phyloP scores from a whole-genome alignment of 2,329 filamentous ascomycete genomes.

The Epichloe typhina region DNA sequence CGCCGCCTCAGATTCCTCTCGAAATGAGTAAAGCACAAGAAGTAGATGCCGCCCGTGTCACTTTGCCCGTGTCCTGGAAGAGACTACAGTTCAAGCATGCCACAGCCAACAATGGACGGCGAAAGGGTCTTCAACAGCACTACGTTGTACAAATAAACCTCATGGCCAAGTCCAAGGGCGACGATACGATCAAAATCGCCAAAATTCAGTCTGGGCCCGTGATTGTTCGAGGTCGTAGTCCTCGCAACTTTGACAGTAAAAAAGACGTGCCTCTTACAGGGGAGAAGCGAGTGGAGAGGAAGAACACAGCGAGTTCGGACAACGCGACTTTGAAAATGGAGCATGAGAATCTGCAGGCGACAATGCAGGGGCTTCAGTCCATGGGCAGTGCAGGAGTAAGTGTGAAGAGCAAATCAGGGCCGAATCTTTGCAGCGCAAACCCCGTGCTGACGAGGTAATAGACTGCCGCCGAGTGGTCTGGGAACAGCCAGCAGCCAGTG shows the following conservation, averaged over 20 bases:
- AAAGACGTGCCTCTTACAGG: slow-evolving; percentile 68
- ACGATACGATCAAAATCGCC: slow-evolving; percentile 61
- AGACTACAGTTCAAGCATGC: slow-evolving; percentile 90
- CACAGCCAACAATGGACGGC: slow-evolving; percentile 86
- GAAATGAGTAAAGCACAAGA: slow-evolving; percentile 47
- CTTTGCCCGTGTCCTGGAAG: slow-evolving; percentile 84
- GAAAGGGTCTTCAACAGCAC: slow-evolving; percentile 90
- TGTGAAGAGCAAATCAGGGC: neutral
- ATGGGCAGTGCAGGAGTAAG: slow-evolving; percentile 23
- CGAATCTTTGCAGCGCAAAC: neutral
- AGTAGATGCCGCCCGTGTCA: slow-evolving; percentile 67
- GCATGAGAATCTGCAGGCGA: slow-evolving; percentile 17
- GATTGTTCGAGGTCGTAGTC: slow-evolving; percentile 84
- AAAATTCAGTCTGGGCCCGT: slow-evolving; percentile 88
- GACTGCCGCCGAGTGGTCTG: slow-evolving; percentile 30
- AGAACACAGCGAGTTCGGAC: slow-evolving; percentile 25
- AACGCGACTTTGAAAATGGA: slow-evolving; percentile 20
- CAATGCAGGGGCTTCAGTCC: slow-evolving; percentile 19
- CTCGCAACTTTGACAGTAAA: slow-evolving; percentile 83
- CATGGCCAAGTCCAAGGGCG: slow-evolving; percentile 55
- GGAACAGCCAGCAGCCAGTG: slow-evolving; percentile 22
- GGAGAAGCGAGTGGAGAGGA: slow-evolving; percentile 34
- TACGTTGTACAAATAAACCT: slow-evolving; percentile 82
- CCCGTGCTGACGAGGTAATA: slow-evolving; percentile 13
- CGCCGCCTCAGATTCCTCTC: slow-evolving; percentile 41